Conservation (phyloP, 2,329 filamentous ascomycete genomes). For the Colletotrichum neosansevieriae region DNA sequence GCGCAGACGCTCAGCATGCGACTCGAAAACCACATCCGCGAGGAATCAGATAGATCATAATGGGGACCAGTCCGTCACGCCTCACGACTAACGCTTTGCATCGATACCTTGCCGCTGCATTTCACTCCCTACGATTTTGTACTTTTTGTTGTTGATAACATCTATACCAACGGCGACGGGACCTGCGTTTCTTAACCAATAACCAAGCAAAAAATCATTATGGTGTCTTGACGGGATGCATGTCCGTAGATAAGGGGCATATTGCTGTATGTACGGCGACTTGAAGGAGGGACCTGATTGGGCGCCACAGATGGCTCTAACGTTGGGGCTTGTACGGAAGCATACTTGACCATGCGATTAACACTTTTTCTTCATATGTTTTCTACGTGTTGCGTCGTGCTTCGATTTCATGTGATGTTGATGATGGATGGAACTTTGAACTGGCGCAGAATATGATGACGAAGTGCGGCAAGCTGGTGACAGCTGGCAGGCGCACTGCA, state of each 20-base stretch:
- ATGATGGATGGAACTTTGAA: slow-evolving; percentile 13
- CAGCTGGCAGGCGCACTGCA: neutral
- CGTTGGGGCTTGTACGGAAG: slow-evolving; percentile 8
- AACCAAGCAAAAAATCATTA: slow-evolving; percentile 30
- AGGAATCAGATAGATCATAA: slow-evolving; percentile 75
- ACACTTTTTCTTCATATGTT: neutral
- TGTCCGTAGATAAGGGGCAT: neutral
- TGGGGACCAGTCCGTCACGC: slow-evolving; percentile 7
- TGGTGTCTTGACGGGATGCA: slow-evolving; percentile 8
- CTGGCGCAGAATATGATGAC: neutral
- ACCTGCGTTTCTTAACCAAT: slow-evolving; percentile 30
- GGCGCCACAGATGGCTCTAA: slow-evolving; percentile 5
- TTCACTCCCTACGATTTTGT: slow-evolving; percentile 32
- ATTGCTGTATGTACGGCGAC: slow-evolving; percentile 1
- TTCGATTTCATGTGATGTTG: slow-evolving; percentile 19
- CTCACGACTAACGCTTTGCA: slow-evolving; percentile 34
- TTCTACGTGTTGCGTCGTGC: neutral
- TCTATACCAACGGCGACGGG: slow-evolving; percentile 35
- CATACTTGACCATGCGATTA: slow-evolving; percentile 15
- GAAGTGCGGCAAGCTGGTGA: slow-evolving; percentile 3
- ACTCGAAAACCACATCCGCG: slow-evolving; percentile 77
- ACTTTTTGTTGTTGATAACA: slow-evolving; percentile 37
- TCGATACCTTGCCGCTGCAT: slow-evolving; percentile 35
- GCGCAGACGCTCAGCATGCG: slow-evolving; percentile 71
- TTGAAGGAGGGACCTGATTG: neutral